Conservation (phyloP, 2,329 filamentous ascomycete genomes). For the Mycosphaerella arachidis region DNA sequence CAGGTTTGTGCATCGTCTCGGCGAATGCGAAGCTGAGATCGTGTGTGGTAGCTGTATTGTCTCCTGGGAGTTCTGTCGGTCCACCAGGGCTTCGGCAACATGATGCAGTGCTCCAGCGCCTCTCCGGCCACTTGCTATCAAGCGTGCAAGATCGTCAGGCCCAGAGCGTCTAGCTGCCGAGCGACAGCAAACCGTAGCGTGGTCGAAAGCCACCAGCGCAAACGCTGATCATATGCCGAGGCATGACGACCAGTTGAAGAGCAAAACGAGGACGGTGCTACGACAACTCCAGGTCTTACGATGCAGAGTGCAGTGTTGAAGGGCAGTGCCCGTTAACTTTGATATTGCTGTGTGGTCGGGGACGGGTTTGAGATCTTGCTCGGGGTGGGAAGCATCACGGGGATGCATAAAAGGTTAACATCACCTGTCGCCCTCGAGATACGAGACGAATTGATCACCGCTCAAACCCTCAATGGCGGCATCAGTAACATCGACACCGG, state of each 20-base stretch:
- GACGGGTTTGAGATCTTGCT: too few species aligned
- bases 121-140: not conserved
- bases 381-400: too few species aligned
- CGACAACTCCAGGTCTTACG: not conserved
- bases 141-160: not conserved
- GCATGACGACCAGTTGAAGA: not conserved
- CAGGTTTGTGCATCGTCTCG: too few species aligned
- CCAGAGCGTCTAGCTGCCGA: not conserved
- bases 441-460: slow-evolving; percentile 14
- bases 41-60: too few species aligned
- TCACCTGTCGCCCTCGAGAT: not conserved
- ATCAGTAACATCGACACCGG: slow-evolving; percentile 20
- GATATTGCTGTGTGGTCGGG: too few species aligned
- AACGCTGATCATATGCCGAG: not conserved
- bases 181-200: not conserved
- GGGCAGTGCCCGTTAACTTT: not conserved
- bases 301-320: not conserved
- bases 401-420: too few species aligned
- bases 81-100: not conserved
- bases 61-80: too few species aligned
- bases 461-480: slow-evolving; percentile 18
- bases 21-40: too few species aligned
- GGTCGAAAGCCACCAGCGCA: not conserved
- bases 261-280: not conserved
- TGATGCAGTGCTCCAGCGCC: too few species aligned